phyloP scores from a whole-genome alignment of 2,329 filamentous ascomycete genomes.

The Chaetomiaceae sp. region DNA sequence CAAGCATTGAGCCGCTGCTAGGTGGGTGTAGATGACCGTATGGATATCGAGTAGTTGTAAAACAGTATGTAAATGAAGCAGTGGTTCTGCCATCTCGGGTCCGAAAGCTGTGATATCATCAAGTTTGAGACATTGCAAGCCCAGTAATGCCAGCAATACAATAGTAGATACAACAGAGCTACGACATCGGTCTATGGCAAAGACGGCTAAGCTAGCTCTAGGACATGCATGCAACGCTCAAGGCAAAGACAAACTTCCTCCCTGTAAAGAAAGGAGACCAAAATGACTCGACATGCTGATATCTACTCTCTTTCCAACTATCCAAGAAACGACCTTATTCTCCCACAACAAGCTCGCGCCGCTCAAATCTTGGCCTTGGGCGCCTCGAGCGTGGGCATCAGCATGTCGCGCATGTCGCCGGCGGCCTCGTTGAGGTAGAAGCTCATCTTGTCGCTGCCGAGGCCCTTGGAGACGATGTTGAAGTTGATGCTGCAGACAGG shows the following conservation, averaged over 20 bases:
- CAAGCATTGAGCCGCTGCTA: not conserved
- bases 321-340: not conserved
- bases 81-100: not conserved
- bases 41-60: not conserved
- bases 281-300: not conserved
- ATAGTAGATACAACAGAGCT: not conserved
- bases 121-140: too few relatives aligned
- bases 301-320: not conserved
- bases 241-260: not conserved
- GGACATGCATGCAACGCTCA: not conserved
- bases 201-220: not conserved
- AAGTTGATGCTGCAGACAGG: slow-evolving; percentile 72
- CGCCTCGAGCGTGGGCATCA: slow-evolving; percentile 72
- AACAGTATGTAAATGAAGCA: not conserved
- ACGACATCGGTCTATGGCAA: not conserved
- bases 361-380: slow-evolving; percentile 83
- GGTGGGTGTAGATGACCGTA: not conserved
- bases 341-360: not conserved
- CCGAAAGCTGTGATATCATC: not conserved
- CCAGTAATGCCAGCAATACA: not conserved
- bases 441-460: slow-evolving; percentile 89
- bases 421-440: slow-evolving; percentile 95
- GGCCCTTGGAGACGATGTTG: slow-evolving; percentile 91
- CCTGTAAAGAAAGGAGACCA: not conserved
- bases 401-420: slow-evolving; percentile 78